These are phyloP conservation scores for Cladobotryum mycophilum DNA, from an alignment of 2,329 filamentous ascomycete species.

Conservation along the genomic window DNA sequence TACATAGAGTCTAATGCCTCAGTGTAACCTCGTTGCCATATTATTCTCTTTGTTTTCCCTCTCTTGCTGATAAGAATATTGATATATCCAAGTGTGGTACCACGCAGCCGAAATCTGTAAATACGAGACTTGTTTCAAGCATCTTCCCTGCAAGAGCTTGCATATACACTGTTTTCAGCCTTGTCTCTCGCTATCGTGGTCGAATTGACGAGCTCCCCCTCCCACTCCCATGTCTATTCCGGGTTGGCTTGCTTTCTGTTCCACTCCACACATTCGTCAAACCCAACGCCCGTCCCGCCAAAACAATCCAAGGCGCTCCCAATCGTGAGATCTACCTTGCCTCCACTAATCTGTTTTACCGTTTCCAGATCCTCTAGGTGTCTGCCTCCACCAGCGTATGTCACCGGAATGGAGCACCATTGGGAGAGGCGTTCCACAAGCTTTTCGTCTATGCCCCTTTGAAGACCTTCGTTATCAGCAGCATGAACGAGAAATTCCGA, in stretches of 20 bases:
- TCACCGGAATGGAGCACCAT: slow-evolving; percentile 90
- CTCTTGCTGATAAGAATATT: no score
- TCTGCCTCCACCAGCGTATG: slow-evolving; percentile 91
- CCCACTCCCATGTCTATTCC: neutral
- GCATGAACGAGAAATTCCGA: slow-evolving; percentile 96
- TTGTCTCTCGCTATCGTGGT: neutral
- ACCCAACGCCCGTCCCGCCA: slow-evolving; percentile 77
- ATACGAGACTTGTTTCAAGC: slow-evolving; percentile 6
- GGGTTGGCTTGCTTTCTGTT: slow-evolving; percentile 48
- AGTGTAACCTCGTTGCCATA: neutral
- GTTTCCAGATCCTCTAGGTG: slow-evolving; percentile 74
- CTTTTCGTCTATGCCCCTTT: slow-evolving; percentile 82
- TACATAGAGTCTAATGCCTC: neutral
- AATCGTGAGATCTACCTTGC: slow-evolving; percentile 88
- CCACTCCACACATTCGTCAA: slow-evolving; percentile 87
- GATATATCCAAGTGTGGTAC: neutral
- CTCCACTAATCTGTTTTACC: slow-evolving; percentile 71
- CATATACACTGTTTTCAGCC: neutral
- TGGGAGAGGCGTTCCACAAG: slow-evolving; percentile 69
- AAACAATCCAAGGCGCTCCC: slow-evolving; percentile 96
- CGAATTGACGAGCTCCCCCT: neutral
- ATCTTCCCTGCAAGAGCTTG: neutral
- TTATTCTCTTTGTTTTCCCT: no score
- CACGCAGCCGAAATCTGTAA: neutral
- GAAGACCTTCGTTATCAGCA: slow-evolving; percentile 91